Conservation (phyloP, 2,329 filamentous ascomycete species). For the Furcasterigmium furcatum region DNA sequence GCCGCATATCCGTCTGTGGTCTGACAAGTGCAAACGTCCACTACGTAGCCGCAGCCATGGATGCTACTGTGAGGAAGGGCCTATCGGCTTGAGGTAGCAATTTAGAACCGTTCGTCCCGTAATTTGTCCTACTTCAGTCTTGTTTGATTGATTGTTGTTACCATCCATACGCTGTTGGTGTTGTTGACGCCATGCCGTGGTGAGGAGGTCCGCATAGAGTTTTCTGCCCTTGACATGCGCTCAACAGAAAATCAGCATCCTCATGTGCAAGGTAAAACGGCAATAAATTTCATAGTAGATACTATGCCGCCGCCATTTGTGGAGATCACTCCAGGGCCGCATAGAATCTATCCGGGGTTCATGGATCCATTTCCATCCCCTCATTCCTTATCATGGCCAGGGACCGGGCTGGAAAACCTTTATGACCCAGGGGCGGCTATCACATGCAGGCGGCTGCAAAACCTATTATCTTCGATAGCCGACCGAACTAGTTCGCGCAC, state of each 20-base stretch:
- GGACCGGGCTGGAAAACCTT: neutral
- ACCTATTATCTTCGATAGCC: neutral
- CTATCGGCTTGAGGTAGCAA: neutral
- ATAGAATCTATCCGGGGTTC: neutral
- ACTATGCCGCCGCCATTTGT: too few relatives aligned
- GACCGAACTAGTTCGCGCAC: neutral
- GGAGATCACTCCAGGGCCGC: neutral
- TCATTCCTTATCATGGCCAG: neutral
- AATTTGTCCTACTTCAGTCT: neutral
- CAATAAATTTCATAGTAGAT: too few relatives aligned
- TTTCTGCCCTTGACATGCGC: neutral
- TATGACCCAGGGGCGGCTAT: neutral
- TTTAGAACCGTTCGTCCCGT: neutral
- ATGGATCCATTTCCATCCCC: neutral
- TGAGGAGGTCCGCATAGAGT: neutral
- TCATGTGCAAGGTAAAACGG: too few relatives aligned
- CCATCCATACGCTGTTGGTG: neutral
- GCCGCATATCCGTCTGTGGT: neutral
- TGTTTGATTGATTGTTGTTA: neutral
- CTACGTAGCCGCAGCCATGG: neutral
- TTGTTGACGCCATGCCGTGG: neutral
- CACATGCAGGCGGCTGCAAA: neutral
- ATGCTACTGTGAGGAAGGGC: neutral
- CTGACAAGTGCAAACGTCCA: neutral
- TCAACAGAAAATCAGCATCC: too few relatives aligned